A percentile compares a stretch with the other conserved stretches of the same genome.
These are phyloP conservation scores for Breviolum minutum DNA, from an alignment of 73 alveolate genomes.

Conservation along the genomic window DNA sequence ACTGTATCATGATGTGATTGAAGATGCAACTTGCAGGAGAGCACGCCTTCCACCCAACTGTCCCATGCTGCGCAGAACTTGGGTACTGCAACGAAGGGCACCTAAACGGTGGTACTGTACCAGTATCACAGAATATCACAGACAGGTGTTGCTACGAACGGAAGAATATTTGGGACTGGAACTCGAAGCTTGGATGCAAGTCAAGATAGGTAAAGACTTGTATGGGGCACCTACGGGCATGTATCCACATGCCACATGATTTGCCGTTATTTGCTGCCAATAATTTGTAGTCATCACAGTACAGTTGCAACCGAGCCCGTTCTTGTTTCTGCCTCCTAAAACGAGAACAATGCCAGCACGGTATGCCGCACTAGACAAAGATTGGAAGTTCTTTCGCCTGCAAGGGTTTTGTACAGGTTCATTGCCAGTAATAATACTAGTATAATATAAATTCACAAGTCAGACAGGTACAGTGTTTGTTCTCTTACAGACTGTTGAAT, in stretches of 20 bases:
- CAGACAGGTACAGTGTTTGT: no score
- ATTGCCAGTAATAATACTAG: no score
- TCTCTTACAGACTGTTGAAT: no score
- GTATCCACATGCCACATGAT: background rate
- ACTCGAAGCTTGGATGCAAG: constrained; percentile 32
- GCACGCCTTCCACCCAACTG: constrained; percentile 54
- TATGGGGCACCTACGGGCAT: background rate
- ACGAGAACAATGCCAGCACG: no score
- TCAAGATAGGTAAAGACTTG: no score
- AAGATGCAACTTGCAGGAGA: constrained; percentile 28
- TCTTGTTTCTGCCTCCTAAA: no score
- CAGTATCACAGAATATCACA: background rate
- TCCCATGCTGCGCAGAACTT: constrained; percentile 22
- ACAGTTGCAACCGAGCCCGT: background rate
- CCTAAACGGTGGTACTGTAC: background rate
- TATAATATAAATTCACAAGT: no score
- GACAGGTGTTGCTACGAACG: constrained; percentile 63
- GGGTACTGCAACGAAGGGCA: background rate
- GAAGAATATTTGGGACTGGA: constrained; percentile 47
- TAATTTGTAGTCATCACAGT: no score
- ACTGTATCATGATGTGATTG: background rate
- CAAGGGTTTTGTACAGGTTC: no score
- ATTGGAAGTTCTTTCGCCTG: no score
- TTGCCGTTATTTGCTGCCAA: background rate
- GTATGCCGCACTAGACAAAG: no score